Conservation (phyloP, 1,284 basidiomycete species). For the Naganishia albida region DNA sequence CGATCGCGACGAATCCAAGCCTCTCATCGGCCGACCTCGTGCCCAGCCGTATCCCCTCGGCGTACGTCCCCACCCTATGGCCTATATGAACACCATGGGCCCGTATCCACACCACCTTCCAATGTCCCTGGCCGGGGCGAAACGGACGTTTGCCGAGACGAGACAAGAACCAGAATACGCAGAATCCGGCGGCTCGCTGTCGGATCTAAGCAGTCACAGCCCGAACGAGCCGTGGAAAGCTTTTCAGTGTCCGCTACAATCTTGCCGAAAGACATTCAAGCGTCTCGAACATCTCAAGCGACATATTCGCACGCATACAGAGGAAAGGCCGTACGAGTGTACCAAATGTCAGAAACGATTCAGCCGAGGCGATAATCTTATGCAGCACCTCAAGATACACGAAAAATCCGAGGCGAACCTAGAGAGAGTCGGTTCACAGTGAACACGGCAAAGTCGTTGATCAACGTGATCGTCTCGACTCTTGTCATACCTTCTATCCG, state of each 20-base stretch:
- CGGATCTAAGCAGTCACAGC: constrained; percentile 4
- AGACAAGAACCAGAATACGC: constrained; percentile 4
- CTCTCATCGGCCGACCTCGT: background rate
- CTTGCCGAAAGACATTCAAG: constrained; percentile 81
- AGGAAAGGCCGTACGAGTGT: constrained; percentile 79
- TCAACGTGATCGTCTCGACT: too few relatives aligned
- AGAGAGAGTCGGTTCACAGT: constrained; percentile 34
- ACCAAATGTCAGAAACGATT: constrained; percentile 72
- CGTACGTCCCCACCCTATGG: background rate
- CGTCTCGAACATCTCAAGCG: constrained; percentile 83
- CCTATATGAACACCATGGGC: background rate
- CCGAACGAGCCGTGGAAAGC: constrained; percentile 57
- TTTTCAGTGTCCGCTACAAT: constrained; percentile 74
- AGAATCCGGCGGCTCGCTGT: constrained; percentile 12
- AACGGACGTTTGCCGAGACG: constrained; percentile 9
- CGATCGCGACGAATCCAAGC: background rate
- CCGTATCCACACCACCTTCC: background rate
- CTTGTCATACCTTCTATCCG: too few relatives aligned
- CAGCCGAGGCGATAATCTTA: constrained; percentile 79
- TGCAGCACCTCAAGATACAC: constrained; percentile 78
- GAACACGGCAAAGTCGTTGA: too few relatives aligned
- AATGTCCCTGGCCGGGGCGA: background rate
- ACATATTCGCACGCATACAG: constrained; percentile 83
- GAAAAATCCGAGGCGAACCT: constrained; percentile 43
- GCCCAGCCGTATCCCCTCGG: background rate